Percentiles rank a stretch among this genome's conserved stretches.
Conservation (phyloP, 768 basidiomycete species). For the Trametes villosa region DNA sequence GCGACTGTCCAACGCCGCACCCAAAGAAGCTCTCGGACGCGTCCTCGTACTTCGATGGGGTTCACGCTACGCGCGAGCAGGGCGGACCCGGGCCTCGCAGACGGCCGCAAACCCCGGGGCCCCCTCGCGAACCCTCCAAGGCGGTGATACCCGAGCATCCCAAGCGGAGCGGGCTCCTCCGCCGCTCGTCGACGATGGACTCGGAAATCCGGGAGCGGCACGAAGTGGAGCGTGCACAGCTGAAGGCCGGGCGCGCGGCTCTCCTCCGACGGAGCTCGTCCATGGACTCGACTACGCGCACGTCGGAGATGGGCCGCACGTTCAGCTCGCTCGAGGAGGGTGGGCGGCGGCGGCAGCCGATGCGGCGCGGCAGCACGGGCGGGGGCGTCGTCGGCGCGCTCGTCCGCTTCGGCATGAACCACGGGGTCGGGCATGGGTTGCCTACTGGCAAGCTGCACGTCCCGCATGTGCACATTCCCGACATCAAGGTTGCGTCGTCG, state of each 20-base stretch:
- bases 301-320: conserved; percentile 1
- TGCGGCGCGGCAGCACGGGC: conserved; percentile 2
- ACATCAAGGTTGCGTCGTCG: conserved; percentile 4
- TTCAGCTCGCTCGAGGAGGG: conserved; percentile 20
- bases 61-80: background rate
- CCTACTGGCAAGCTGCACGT: conserved; percentile 1
- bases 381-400: conserved; percentile 19
- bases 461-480: conserved; percentile 6
- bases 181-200: conserved; percentile 17
- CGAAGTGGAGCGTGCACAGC: background rate
- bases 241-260: background rate
- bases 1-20: conserved; percentile 18
- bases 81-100: background rate
- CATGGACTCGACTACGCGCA: background rate
- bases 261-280: conserved; percentile 6
- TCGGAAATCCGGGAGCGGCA: conserved; percentile 13
- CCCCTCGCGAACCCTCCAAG: background rate
- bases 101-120: background rate
- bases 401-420: conserved; percentile 12
- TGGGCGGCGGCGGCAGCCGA: background rate
- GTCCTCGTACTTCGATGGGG: conserved; percentile 16
- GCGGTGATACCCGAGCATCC: background rate
- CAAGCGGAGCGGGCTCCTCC: conserved; percentile 12
- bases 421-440: background rate
- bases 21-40: conserved; percentile 15